Conservation (phyloP, 2,329 filamentous ascomycete species). For the Aureobasidium sp. region DNA sequence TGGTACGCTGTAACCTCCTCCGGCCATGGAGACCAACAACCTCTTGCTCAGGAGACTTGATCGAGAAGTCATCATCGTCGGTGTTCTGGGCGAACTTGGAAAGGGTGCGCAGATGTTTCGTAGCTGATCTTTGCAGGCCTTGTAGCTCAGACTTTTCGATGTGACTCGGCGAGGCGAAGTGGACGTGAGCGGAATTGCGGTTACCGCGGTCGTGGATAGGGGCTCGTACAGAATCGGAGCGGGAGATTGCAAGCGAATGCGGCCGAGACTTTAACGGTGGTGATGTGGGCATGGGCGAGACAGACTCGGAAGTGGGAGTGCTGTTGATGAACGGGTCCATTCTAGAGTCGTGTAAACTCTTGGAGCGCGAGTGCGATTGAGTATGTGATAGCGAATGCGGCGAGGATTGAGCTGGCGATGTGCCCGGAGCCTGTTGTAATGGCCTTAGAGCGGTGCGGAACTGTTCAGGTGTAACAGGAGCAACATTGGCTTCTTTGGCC, state of each 20-base stretch:
- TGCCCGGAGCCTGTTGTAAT: conserved; percentile 14
- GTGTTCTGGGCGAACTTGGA: conserved; percentile 72
- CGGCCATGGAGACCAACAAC: conserved; percentile 82
- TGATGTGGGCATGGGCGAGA: conserved; percentile 18
- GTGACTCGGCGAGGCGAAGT: conserved; percentile 24
- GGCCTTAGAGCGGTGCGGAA: conserved; percentile 14
- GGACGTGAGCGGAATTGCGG: conserved; percentile 19
- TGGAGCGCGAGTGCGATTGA: conserved; percentile 13
- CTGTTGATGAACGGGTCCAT: conserved; percentile 2
- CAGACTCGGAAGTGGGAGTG: conserved; percentile 17
- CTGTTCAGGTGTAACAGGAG: conserved; percentile 9
- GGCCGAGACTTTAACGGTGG: conserved; percentile 20
- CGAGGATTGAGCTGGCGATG: conserved; percentile 1
- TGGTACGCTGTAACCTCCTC: conserved; percentile 66
- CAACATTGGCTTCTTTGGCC: conserved; percentile 7
- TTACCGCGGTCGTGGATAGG: conserved; percentile 23
- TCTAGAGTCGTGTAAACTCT: conserved; percentile 10
- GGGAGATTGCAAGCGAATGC: conserved; percentile 23
- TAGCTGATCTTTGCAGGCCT: conserved; percentile 78
- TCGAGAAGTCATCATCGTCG: conserved; percentile 69
- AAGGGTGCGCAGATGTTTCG: conserved; percentile 77
- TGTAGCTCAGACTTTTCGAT: conserved; percentile 59
- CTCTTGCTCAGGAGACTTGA: conserved; percentile 70
- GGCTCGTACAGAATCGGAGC: conserved; percentile 28
- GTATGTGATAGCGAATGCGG: conserved; percentile 2